Conservation (phyloP, 2,329 filamentous ascomycete genomes). For the Aureobasidium leucospermi region DNA sequence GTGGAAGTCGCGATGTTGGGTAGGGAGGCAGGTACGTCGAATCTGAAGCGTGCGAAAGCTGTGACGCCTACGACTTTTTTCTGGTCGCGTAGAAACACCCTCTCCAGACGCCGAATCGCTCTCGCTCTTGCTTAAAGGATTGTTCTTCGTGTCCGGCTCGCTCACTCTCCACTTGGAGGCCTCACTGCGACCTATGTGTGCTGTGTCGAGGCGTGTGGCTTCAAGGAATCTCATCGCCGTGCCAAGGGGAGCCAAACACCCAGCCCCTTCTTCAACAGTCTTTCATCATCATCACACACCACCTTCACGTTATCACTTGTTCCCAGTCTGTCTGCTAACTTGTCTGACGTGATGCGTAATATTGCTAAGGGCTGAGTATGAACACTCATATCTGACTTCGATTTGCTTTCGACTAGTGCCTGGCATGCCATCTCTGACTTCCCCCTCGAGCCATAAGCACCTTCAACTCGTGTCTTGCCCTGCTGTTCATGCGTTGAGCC, state of each 20-base stretch:
- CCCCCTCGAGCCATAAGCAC: neutral
- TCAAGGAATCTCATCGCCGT: conserved; percentile 2
- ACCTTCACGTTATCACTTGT: neutral
- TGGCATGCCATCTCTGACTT: neutral
- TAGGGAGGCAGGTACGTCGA: conserved; percentile 8
- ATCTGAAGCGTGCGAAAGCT: neutral
- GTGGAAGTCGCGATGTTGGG: neutral
- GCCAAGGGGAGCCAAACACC: neutral
- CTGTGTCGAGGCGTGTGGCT: conserved; percentile 4
- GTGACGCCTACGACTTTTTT: conserved; percentile 12
- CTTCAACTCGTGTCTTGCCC: neutral
- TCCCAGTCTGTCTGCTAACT: neutral
- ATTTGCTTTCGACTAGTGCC: conserved; percentile 5
- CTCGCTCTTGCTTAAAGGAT: neutral
- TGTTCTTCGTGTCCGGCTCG: neutral
- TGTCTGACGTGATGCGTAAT: conserved; percentile 7
- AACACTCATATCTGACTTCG: neutral
- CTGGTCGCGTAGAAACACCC: neutral
- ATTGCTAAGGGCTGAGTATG: neutral
- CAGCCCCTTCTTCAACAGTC: conserved; percentile 5
- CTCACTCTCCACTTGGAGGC: neutral
- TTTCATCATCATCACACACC: neutral
- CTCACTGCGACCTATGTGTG: neutral
- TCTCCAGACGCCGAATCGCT: neutral
- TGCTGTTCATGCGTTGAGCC: neutral